Evolutionary conservation across 2,329 filamentous ascomycete genomes (phyloP), one percentile per base, ranked within the genome.

Genomic region (Sporothrix brunneoviolacea): DNA sequence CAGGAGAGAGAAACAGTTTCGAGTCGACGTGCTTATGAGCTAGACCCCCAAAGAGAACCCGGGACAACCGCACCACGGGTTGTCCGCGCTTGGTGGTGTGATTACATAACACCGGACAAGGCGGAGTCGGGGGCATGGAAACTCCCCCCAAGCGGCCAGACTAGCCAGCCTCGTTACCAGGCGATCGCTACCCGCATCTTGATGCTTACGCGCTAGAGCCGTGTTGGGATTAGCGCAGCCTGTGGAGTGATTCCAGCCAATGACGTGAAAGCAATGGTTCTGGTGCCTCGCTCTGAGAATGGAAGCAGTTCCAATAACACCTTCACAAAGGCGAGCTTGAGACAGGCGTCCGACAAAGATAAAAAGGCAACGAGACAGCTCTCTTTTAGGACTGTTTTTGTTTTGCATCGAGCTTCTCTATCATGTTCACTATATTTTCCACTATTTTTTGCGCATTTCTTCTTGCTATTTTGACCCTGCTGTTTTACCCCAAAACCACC

Each of bases 21-120:
- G n/a, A n/a, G n/a, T n/a, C n/a, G n/a, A n/a, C n/a, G 9, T 47
- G 44, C 44, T 47, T 39, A 47, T 36, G 44, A 24, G 33, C 44
- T 38, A 47, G 28, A 16, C 10, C 48, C 24, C 19, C 24, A 50
- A 38, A 8, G 33, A 30, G 39, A 21, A 24, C 33, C 38, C 30
- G n/a, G n/a, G n/a, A n/a, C n/a, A n/a, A n/a, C n/a, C n/a, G n/a
- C n/a, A n/a, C n/a, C n/a, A n/a, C n/a, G n/a, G n/a, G n/a, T n/a
- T n/a, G n/a, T n/a, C n/a, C n/a, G n/a, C n/a, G n/a, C n/a, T n/a
- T n/a, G n/a, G n/a, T n/a, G n/a, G n/a, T n/a, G n/a, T n/a, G n/a
- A n/a, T n/a, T n/a, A n/a, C n/a, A n/a, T n/a, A n/a, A n/a, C n/a
- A n/a, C n/a, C n/a, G n/a, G n/a, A n/a, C n/a, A n/a, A n/a, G n/a